phyloP scores from a whole-genome alignment of 768 basidiomycete species.

The Cyathus striatus region DNA sequence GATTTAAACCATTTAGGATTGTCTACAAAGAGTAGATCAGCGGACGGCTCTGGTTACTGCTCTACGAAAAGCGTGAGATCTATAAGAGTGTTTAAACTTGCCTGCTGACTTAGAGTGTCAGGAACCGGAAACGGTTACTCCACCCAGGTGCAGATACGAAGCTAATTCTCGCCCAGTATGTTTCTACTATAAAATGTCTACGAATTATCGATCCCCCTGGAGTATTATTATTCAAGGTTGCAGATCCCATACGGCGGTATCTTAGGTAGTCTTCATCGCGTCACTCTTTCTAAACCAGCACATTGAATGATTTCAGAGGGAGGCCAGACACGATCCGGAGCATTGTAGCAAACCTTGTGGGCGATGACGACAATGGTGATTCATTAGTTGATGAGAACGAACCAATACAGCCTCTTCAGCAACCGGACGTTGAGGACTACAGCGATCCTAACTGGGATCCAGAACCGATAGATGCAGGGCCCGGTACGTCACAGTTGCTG shows the following conservation, averaged over 20 bases:
- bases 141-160: slow-evolving; percentile 96
- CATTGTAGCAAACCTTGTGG: slow-evolving; percentile 88
- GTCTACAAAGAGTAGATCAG: slow-evolving; percentile 76
- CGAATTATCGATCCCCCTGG: slow-evolving; percentile 90
- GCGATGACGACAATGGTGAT: slow-evolving; percentile 77
- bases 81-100: too few relatives aligned
- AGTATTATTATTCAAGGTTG: slow-evolving; percentile 89
- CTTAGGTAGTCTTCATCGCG: slow-evolving; percentile 50
- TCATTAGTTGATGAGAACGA: slow-evolving; percentile 84
- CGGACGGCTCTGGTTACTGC: slow-evolving; percentile 70
- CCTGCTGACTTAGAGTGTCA: too few relatives aligned
- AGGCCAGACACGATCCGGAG: slow-evolving; percentile 91
- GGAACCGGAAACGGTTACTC: slow-evolving; percentile 81
- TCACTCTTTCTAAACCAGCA: slow-evolving; percentile 1
- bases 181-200: slow-evolving; percentile 86
- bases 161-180: slow-evolving; percentile 85
- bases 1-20: slow-evolving; percentile 44
- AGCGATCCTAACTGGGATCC: slow-evolving; percentile 93
- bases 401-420: slow-evolving; percentile 69
- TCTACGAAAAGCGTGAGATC: slow-evolving; percentile 71
- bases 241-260: slow-evolving; percentile 87
- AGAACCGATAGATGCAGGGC: slow-evolving; percentile 94
- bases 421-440: slow-evolving; percentile 79
- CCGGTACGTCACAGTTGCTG: slow-evolving; percentile 36
- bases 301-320: slow-evolving; percentile 37